Conservation (phyloP, 805 yeast genomes). For the Clavispora carvajalis region DNA sequence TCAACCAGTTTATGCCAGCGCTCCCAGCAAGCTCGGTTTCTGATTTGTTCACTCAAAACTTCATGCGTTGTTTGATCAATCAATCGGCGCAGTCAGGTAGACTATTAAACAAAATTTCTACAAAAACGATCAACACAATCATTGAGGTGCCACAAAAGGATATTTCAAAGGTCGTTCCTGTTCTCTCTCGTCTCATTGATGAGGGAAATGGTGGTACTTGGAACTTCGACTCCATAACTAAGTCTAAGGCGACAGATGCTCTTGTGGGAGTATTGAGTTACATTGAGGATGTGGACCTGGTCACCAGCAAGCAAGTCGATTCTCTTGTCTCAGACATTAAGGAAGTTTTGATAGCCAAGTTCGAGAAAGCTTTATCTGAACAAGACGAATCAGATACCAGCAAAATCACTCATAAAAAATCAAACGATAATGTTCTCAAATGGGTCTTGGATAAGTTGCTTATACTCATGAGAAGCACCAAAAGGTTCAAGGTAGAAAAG, state of each 20-base stretch:
- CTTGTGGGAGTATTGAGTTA: constrained; percentile 23
- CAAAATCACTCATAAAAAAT: constrained; percentile 11
- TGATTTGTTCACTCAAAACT: constrained; percentile 52
- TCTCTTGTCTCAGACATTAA: constrained; percentile 17
- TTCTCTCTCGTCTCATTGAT: constrained; percentile 22
- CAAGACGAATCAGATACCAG: constrained; percentile 12
- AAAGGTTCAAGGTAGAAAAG: constrained; percentile 16
- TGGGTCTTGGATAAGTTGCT: constrained; percentile 61
- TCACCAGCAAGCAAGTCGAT: constrained; percentile 10
- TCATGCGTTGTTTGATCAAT: constrained; percentile 68
- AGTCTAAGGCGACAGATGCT: constrained; percentile 56
- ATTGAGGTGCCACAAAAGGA: constrained; percentile 32
- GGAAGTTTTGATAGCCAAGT: constrained; percentile 20
- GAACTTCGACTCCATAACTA: constrained; percentile 73
- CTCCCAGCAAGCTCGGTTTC: constrained; percentile 16
- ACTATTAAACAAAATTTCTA: constrained; percentile 62
- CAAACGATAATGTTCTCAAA: constrained; percentile 36
- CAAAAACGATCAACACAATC: constrained; percentile 42
- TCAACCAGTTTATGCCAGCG: constrained; percentile 41
- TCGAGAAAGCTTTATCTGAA: constrained; percentile 17
- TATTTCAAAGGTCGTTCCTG: constrained; percentile 34
- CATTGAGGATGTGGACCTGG: constrained; percentile 10
- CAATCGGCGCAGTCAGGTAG: constrained; percentile 68
- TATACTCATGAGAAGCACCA: constrained; percentile 46
- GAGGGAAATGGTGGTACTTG: constrained; percentile 46